Percentiles rank a stretch among this genome's conserved stretches.
These are phyloP conservation scores for Pichia sp. DNA, from an alignment of 1,139 yeast genomes.

Conservation along the genomic window DNA sequence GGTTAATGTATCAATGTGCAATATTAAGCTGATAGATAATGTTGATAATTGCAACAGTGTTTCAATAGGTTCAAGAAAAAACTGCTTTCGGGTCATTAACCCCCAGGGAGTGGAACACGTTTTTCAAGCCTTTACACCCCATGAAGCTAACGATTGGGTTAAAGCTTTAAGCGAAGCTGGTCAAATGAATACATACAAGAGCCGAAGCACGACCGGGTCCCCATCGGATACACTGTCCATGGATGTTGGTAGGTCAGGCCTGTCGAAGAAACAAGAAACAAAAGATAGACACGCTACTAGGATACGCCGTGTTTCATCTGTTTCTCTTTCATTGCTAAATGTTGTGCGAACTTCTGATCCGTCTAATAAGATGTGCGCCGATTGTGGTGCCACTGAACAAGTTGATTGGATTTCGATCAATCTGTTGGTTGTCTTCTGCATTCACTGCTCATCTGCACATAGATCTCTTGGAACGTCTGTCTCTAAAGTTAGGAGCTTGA, in stretches of 20 bases:
- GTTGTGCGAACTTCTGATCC: slow-evolving; percentile 43
- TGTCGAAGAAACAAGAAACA: too few relatives aligned
- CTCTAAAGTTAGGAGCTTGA: slow-evolving; percentile 43
- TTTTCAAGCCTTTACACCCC: slow-evolving; percentile 70
- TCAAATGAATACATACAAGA: too few relatives aligned
- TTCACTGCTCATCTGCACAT: slow-evolving; percentile 67
- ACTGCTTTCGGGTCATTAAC: slow-evolving; percentile 73
- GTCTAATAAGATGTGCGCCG: slow-evolving; percentile 68
- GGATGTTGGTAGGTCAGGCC: too few relatives aligned
- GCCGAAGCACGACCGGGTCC: too few relatives aligned
- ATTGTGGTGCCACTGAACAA: slow-evolving; percentile 56
- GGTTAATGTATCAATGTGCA: slow-evolving; percentile 65
- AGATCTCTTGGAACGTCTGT: slow-evolving; percentile 46
- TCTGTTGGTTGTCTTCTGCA: slow-evolving; percentile 65
- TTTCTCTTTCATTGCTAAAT: slow-evolving; percentile 27
- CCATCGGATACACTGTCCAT: too few relatives aligned
- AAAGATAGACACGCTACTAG: too few relatives aligned
- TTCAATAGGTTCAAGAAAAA: slow-evolving; percentile 36
- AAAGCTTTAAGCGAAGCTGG: slow-evolving; percentile 45
- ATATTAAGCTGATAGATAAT: slow-evolving; percentile 44
- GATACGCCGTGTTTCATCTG: slow-evolving; percentile 26
- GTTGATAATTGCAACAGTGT: slow-evolving; percentile 8
- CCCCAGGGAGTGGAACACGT: slow-evolving; percentile 62
- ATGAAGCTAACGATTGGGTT: slow-evolving; percentile 68
- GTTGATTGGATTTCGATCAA: slow-evolving; percentile 91